Evolutionary conservation across 768 basidiomycete genomes (phyloP).

Genomic region (Auricularia cornea): DNA sequence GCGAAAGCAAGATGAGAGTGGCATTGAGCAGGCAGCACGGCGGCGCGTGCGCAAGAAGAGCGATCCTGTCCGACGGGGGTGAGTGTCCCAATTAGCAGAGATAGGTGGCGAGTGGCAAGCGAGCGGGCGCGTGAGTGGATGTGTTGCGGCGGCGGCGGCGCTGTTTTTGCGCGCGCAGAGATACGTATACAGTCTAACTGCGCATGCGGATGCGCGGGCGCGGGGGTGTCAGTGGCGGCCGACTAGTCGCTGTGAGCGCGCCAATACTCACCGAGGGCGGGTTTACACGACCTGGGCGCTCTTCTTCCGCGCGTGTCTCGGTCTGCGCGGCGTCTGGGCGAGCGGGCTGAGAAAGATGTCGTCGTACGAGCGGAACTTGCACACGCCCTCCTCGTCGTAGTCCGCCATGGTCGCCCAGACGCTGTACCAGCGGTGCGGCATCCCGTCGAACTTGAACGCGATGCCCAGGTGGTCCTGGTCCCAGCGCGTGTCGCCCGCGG

Average conservation of each 20-base stretch:
- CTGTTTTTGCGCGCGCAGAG: background rate
- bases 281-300: background rate
- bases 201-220: too few relatives aligned
- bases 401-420: constrained; percentile 57
- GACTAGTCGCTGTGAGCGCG: too few relatives aligned
- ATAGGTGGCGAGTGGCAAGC: too few relatives aligned
- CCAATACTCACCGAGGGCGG: background rate
- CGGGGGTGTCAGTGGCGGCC: too few relatives aligned
- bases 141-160: background rate
- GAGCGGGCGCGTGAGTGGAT: too few relatives aligned
- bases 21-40: too few relatives aligned
- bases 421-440: constrained; percentile 51
- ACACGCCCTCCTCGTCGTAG: constrained; percentile 34
- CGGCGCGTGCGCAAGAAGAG: too few relatives aligned
- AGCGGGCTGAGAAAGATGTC: constrained; percentile 45
- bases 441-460: constrained; percentile 21
- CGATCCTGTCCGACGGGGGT: too few relatives aligned
- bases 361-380: constrained; percentile 47
- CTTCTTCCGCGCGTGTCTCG: constrained; percentile 2
- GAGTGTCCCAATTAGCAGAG: too few relatives aligned
- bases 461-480: constrained; percentile 29
- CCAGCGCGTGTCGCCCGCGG: constrained; percentile 21
- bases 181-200: background rate
- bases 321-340: constrained; percentile 1
- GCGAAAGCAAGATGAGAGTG: background rate